Conservation (phyloP, 1,139 yeast genomes). For the Yamadazyma jaroonii region DNA sequence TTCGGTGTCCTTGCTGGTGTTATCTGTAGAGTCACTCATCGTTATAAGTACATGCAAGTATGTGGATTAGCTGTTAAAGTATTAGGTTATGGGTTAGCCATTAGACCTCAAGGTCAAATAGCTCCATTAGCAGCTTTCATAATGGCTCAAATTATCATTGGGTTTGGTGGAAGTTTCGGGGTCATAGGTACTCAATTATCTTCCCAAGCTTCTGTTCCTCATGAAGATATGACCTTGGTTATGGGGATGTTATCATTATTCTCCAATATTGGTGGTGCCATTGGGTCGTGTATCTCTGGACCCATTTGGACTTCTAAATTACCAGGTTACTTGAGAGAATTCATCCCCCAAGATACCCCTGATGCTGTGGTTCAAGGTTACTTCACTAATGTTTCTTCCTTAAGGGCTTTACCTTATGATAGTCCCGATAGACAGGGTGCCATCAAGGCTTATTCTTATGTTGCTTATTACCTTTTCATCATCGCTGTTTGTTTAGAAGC, state of each 20-base stretch:
- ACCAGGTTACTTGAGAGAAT: constrained; percentile 24
- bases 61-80: constrained; percentile 25
- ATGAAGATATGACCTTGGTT: constrained; percentile 43
- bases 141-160: constrained; percentile 21
- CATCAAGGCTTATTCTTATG: constrained; percentile 23
- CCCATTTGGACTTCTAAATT: constrained; percentile 46
- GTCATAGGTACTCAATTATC: constrained; percentile 29
- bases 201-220: constrained; percentile 37
- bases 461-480: constrained; percentile 19
- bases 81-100: constrained; percentile 24
- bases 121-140: constrained; percentile 18
- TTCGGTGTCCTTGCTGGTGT: constrained; percentile 31
- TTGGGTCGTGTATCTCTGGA: constrained; percentile 45
- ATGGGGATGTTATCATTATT: constrained; percentile 42
- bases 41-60: constrained; percentile 27
- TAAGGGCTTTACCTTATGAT: constrained; percentile 19
- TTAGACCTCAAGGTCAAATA: constrained; percentile 17
- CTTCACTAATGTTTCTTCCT: constrained; percentile 17
- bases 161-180: constrained; percentile 28
- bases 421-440: constrained; percentile 24
- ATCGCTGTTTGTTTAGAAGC: constrained; percentile 22
- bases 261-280: constrained; percentile 40
- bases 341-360: constrained; percentile 19
- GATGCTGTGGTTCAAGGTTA: constrained; percentile 13
- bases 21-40: constrained; percentile 23